Conservation (phyloP, 2,329 filamentous ascomycete species). For the Chrysoporthe deuterocubensis region DNA sequence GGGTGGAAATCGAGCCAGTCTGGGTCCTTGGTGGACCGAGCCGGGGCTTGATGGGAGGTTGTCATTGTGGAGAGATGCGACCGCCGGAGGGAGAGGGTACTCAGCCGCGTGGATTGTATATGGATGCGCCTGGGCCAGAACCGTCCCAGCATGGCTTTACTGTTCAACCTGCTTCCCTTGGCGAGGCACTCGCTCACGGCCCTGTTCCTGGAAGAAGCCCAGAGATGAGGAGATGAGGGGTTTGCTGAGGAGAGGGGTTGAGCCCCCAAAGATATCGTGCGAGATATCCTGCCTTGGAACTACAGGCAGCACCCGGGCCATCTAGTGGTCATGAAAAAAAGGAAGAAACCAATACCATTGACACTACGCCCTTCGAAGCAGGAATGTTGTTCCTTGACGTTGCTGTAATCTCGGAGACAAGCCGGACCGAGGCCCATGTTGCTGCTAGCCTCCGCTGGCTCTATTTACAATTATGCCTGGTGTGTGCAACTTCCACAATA, state of each 20-base stretch:
- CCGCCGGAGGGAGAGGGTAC: no score
- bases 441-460: neutral
- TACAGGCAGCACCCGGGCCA: no score
- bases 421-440: neutral
- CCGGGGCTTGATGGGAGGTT: neutral
- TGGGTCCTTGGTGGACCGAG: conserved; percentile 1
- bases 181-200: no score
- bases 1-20: conserved; percentile 7
- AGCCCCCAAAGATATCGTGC: no score
- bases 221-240: neutral
- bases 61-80: neutral
- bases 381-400: neutral
- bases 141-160: neutral
- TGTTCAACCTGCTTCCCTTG: neutral
- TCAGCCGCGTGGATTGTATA: neutral
- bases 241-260: no score
- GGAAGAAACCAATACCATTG: no score
- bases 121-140: neutral
- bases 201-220: neutral
- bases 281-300: no score
- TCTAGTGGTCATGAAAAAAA: no score
- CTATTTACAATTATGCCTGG: no score
- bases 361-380: no score
- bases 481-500: no score
- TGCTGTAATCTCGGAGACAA: neutral